A percentile compares a stretch with the other conserved stretches of the same genome.
Conservation (phyloP, 1,284 basidiomycete genomes). For the Trichosporon sp. region DNA sequence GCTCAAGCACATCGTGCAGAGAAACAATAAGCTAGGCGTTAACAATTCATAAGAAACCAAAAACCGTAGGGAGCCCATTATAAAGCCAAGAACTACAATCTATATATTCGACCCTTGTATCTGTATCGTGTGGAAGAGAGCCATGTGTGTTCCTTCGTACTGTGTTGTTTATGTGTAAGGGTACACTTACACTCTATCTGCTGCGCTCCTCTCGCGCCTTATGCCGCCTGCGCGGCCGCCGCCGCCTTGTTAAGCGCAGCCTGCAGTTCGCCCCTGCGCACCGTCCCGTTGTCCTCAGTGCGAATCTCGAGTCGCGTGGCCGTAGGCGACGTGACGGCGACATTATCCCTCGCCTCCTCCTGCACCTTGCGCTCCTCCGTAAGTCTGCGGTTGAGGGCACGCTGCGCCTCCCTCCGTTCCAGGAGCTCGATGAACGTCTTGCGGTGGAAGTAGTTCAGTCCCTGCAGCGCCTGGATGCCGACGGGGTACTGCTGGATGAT, state of each 20-base stretch:
- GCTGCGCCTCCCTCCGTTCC: conserved; percentile 30
- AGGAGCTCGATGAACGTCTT: conserved; percentile 42
- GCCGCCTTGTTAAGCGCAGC: conserved; percentile 17
- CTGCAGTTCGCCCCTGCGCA: conserved; percentile 13
- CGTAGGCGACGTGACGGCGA: background rate
- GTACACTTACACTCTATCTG: too few species aligned
- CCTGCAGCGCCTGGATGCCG: conserved; percentile 77
- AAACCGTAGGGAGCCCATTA: background rate
- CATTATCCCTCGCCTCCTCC: conserved; percentile 3
- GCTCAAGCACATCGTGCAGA: too few species aligned
- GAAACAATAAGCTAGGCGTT: background rate
- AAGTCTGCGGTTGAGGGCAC: conserved; percentile 19
- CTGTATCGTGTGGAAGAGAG: background rate
- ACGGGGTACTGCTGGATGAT: conserved; percentile 75
- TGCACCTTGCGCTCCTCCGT: conserved; percentile 18
- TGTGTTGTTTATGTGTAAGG: background rate
- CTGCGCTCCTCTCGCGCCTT: background rate
- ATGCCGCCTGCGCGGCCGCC: conserved; percentile 13
- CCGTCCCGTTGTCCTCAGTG: conserved; percentile 8
- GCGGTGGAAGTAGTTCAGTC: conserved; percentile 88
- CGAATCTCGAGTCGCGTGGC: conserved; percentile 4
- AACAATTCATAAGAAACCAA: conserved; percentile 13
- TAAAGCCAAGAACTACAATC: conserved; percentile 19
- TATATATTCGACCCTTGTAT: background rate
- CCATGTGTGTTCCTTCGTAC: conserved; percentile 3